Evolutionary conservation across 1,284 basidiomycete genomes (phyloP).

Genomic region (Cryptococcus sp.): DNA sequence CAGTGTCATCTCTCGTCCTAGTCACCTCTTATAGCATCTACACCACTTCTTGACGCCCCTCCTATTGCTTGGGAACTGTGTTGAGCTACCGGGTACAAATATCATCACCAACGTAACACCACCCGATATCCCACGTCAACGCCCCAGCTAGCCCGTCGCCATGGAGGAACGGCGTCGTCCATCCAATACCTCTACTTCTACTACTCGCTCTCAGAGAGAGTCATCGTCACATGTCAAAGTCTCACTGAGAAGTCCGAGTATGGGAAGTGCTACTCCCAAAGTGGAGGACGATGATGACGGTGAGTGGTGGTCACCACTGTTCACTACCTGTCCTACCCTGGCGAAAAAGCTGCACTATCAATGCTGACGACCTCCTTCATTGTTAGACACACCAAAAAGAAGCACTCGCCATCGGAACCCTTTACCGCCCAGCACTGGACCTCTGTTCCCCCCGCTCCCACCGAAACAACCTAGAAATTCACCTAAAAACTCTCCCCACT

Average conservation of each 20-base stretch:
- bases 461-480: conserved; percentile 46
- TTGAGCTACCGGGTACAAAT: too few species aligned
- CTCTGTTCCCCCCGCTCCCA: conserved; percentile 50
- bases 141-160: background rate
- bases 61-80: too few species aligned
- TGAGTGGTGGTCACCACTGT: background rate
- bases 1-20: too few species aligned
- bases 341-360: background rate
- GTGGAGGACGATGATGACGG: conserved; percentile 22
- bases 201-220: conserved; percentile 12
- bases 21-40: too few species aligned
- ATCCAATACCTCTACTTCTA: conserved; percentile 17
- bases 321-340: background rate
- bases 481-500: conserved; percentile 34
- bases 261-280: conserved; percentile 16
- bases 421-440: conserved; percentile 45
- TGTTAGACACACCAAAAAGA: conserved; percentile 30
- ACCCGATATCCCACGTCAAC: background rate
- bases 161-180: conserved; percentile 14
- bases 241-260: conserved; percentile 13
- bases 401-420: conserved; percentile 46
- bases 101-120: background rate
- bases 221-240: conserved; percentile 11
- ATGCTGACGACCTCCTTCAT: background rate
- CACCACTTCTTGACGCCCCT: too few species aligned